These are phyloP conservation scores for Talaromyces ruber DNA, from an alignment of 495 filamentous ascomycete species.

Conservation along the genomic window DNA sequence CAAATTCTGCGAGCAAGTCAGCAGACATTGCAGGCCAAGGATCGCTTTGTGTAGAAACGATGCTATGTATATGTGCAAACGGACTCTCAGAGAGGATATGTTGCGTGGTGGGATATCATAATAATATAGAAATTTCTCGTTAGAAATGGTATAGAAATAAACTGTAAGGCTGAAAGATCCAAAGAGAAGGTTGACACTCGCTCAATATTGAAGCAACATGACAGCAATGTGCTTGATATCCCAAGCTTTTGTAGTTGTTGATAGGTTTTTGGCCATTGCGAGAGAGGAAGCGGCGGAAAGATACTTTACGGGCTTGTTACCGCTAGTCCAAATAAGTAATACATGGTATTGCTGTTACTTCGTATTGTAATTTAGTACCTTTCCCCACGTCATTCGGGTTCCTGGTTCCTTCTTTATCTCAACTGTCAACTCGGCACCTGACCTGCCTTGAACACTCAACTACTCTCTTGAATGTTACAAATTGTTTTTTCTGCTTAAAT, in stretches of 20 bases:
- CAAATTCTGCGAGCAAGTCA: conserved; percentile 67
- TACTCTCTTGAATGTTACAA: not conserved
- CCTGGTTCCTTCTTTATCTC: not conserved
- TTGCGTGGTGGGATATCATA: not conserved
- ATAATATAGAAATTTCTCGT: not conserved
- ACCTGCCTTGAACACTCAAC: not conserved
- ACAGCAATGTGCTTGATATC: not conserved
- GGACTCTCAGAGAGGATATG: not conserved
- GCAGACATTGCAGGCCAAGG: conserved; percentile 53
- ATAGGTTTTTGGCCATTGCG: not conserved
- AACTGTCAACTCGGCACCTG: not conserved
- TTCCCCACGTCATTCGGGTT: not conserved
- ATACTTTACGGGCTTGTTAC: not conserved
- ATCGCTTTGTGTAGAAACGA: not conserved
- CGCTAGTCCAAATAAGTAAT: not conserved
- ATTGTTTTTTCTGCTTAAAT: not conserved
- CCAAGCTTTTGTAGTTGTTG: not conserved
- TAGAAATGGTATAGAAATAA: not conserved
- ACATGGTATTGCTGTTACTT: not conserved
- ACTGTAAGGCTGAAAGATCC: not conserved
- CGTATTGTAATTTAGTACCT: not conserved
- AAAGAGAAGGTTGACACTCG: not conserved
- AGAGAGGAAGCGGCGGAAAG: not conserved
- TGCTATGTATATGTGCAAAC: not conserved
- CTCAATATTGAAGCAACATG: not conserved